Evolutionary conservation across 495 filamentous ascomycete species (phyloP).

Genomic region (Penicillium silybi): DNA sequence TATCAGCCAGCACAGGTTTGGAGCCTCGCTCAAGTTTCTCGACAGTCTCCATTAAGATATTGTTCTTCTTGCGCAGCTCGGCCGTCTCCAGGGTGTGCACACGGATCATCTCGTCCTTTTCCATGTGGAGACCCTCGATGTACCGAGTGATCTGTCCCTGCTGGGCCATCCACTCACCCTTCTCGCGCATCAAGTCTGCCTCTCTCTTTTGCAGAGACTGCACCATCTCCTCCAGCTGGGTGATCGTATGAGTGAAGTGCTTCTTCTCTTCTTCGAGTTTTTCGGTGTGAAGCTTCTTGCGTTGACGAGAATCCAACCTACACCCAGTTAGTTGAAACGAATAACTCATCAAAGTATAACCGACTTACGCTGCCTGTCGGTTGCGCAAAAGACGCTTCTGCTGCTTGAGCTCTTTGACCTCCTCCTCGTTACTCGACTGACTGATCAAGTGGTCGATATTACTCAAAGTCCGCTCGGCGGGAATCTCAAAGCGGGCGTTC

Average conservation of each 20-base stretch:
- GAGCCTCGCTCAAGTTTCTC: constrained; percentile 70
- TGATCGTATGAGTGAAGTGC: constrained; percentile 69
- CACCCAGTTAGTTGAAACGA: constrained; percentile 32
- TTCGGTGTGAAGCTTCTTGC: constrained; percentile 98
- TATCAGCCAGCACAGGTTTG: constrained; percentile 54
- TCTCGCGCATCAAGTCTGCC: constrained; percentile 60
- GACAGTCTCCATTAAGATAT: constrained; percentile 78
- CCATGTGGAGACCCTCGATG: constrained; percentile 70
- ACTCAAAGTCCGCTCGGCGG: constrained; percentile 82
- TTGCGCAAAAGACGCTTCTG: constrained; percentile 95
- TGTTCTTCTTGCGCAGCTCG: constrained; percentile 93
- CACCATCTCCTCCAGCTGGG: constrained; percentile 75
- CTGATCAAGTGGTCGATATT: constrained; percentile 95
- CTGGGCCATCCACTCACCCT: constrained; percentile 61
- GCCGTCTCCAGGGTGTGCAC: constrained; percentile 90
- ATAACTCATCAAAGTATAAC: not conserved
- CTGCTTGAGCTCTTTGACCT: constrained; percentile 97
- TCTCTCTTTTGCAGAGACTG: constrained; percentile 50
- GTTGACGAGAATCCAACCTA: constrained; percentile 91
- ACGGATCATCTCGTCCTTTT: constrained; percentile 89
- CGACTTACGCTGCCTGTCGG: constrained; percentile 87
- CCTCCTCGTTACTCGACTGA: constrained; percentile 82
- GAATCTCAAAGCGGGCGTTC: constrained; percentile 98
- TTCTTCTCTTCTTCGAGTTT: constrained; percentile 97
- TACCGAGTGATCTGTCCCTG: constrained; percentile 70